These are phyloP conservation scores for Penicillium sp. DNA, from an alignment of 2,329 filamentous ascomycete genomes.

Conservation along the genomic window DNA sequence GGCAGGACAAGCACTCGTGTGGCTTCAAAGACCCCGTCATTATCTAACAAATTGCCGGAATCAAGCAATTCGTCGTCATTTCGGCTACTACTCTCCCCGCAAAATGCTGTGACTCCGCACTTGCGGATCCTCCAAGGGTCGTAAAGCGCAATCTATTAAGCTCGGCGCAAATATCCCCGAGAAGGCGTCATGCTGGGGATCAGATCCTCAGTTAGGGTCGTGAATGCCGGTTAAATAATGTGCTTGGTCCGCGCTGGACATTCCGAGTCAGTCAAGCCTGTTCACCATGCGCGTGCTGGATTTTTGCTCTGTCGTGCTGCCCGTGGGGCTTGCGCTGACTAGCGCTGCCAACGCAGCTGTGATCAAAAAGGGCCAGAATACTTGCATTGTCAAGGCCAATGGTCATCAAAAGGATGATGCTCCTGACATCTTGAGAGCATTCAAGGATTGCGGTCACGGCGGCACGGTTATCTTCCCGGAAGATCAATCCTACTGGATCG, in stretches of 20 bases:
- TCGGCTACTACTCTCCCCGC: constrained; percentile 11
- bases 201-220: background rate
- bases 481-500: constrained; percentile 55
- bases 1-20: constrained; percentile 15
- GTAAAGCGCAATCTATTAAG: background rate
- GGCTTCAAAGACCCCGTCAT: background rate
- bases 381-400: constrained; percentile 46
- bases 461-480: constrained; percentile 55
- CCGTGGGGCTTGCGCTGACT: constrained; percentile 6
- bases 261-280: background rate
- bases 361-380: constrained; percentile 15
- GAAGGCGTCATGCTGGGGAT: background rate
- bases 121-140: background rate
- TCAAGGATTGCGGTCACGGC: constrained; percentile 43
- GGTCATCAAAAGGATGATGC: constrained; percentile 44
- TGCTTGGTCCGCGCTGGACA: background rate
- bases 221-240: background rate
- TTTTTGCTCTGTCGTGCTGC: background rate
- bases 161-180: constrained; percentile 1
- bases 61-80: background rate
- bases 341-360: constrained; percentile 9
- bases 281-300: constrained; percentile 4
- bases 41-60: background rate
- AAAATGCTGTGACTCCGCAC: constrained; percentile 5
- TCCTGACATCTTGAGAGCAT: constrained; percentile 45